phyloP scores from a whole-genome alignment of 257 asterid species.

The Gentiana macrophylla region DNA sequence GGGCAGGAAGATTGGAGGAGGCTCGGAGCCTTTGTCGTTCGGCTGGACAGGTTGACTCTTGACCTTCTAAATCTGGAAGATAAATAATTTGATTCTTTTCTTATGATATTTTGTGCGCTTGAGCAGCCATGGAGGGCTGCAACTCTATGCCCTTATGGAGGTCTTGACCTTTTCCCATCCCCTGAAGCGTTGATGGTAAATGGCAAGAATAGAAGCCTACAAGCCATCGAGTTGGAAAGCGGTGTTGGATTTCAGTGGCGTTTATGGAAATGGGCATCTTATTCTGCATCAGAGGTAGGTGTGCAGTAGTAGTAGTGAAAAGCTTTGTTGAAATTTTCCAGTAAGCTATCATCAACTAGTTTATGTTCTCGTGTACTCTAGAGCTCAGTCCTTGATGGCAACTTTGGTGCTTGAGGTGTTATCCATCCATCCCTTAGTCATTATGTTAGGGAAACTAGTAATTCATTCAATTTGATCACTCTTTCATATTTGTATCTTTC shows the following conservation, averaged over 20 bases:
- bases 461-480: neutral
- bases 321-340: neutral
- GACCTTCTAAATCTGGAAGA: slow-evolving; percentile 5
- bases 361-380: too few relatives aligned
- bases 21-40: slow-evolving; percentile 82
- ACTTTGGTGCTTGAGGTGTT: neutral
- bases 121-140: slow-evolving; percentile 99
- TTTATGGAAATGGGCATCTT: slow-evolving; percentile 99
- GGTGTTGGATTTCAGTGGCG: slow-evolving; percentile 87
- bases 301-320: neutral
- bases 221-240: slow-evolving; percentile 88
- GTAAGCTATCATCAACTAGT: neutral
- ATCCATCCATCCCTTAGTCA: neutral
- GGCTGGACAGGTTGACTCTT: slow-evolving; percentile 80
- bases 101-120: slow-evolving; percentile 19
- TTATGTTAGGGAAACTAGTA: neutral
- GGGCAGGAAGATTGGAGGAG: slow-evolving; percentile 97
- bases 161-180: slow-evolving; percentile 61
- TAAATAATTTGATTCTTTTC: slow-evolving; percentile 9
- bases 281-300: slow-evolving; percentile 91
- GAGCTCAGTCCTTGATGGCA: too few relatives aligned
- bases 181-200: slow-evolving; percentile 63
- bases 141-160: slow-evolving; percentile 76
- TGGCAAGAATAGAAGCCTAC: slow-evolving; percentile 79
- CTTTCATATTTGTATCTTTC: too few relatives aligned